Evolutionary conservation across 257 asterid species (phyloP), one percentile per base, ranked within the genome.

Genomic region (Ophiorrhiza pumila): DNA sequence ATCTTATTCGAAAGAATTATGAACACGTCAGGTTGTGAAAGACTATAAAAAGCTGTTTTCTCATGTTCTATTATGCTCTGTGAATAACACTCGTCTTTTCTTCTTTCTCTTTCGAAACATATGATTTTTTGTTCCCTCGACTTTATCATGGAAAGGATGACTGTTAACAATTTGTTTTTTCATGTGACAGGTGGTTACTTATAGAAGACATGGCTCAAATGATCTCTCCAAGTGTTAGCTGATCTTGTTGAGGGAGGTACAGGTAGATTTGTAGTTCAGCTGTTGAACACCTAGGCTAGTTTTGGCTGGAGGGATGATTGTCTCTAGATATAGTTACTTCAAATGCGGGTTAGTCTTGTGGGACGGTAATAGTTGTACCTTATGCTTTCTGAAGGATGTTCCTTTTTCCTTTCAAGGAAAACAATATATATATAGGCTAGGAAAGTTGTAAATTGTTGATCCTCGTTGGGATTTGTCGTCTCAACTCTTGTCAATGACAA

Each of bases 201-300:
- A 11, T 70, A 75, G 74, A 20, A 15, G 25, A 14, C 43, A 2
- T 34, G 55, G 8, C 5, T 25, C 34, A 25, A 49, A 49, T 22
- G 66, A 74, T 65, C 34, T 32, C 2, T 41, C 9, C 2, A 52
- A 32, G 29, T 41, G 59, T 41, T 50, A 31, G 60, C 43, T 53
- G 74, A 75, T 74, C 34, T 7, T 75, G 61, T 31, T 58, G 39
- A 15, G 46, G 62, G 62, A 32, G 65, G 65, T 67, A 68, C 32
- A 32, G 74, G 31, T 75, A 75, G 69, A 34, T 43, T 46, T 22
- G 37, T 67, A 34, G 62, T 66, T 67, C 65, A 66, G 68, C 39
- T 64, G 31, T 53, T 53, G 37, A 53, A 56, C 25, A 11, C 43
- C 61, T 57, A 31, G 61, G 68, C 42, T 57, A 39, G 73, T 52